Base-by-base conservation (phyloP, 2,329 filamentous ascomycete genomes). In the Cordyceps militaris region DNA sequence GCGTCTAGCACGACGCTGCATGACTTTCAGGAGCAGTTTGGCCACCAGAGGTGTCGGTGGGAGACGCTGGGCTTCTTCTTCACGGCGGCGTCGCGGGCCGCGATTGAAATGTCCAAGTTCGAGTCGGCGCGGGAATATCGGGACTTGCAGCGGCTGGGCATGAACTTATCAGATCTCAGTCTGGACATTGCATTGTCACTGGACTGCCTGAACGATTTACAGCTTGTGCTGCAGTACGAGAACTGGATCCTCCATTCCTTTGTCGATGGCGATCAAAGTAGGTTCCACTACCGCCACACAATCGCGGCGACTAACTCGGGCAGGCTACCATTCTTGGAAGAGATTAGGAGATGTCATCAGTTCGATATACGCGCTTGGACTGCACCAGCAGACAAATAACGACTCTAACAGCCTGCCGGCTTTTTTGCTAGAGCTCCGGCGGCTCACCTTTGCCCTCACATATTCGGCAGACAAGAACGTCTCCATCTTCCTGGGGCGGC, bases 401-500 rank as follows among this genome's bases (percentile, higher is more conserved):
- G 26, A 63, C 16, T 53, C 57, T 8, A 57, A 58, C 7, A 61
- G 64, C 10, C 66, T 65, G 11, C 72, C 76, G 0, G 63, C 64
- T 1, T 78, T 76, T n/a, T 63, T 79, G 1, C 65, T 63, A 0
- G 68, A 76, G 47, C 67, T 78, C 54, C 67, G 75, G 24, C 67
- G 69, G 56, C 65, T 66, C 2, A 71, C 70, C 6, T 77, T 79
- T 59, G 72, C 71, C 5, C 67, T 71, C 1, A 69, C 70, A 6
- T 79, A 77, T 56, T 73, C 73, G 7, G 72, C 71, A 4, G 77
- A 79, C 57, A 79, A 78, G 57, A 74, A 71, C 42, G 64, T 79
- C 8, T 72, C 76, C 1, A 74, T 78, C 1, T 80, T 80, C 54
- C 70, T 79, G n/a, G 77, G 77, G 4, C 70, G 77, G 2, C 77